These are phyloP conservation scores for Acer yangbiense DNA, from an alignment of 345 rosid species.

Conservation along the genomic window DNA sequence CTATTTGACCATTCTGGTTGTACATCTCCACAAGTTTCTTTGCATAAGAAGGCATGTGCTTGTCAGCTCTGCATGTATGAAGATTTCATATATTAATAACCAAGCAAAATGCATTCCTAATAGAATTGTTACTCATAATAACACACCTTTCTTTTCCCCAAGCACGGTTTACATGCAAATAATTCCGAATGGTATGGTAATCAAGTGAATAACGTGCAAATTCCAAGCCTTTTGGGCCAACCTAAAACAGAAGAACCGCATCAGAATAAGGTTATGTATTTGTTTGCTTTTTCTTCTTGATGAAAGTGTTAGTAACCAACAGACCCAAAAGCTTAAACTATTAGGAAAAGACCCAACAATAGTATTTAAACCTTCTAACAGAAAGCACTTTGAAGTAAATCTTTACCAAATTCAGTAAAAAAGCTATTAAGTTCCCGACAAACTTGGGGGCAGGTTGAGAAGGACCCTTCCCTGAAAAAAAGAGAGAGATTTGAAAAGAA, in stretches of 20 bases:
- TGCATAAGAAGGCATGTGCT: slow-evolving; percentile 81
- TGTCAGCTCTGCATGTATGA: slow-evolving; percentile 59
- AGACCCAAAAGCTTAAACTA: no score
- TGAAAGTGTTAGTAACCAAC: not conserved
- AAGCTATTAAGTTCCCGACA: slow-evolving; percentile 79
- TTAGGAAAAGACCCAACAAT: no score
- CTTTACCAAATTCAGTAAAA: slow-evolving; percentile 73
- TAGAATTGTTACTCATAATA: not conserved
- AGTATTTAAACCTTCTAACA: no score
- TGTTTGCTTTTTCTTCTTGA: slow-evolving; percentile 1
- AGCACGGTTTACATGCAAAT: slow-evolving; percentile 65
- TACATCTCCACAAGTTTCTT: slow-evolving; percentile 79
- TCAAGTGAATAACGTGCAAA: slow-evolving; percentile 95
- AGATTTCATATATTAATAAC: slow-evolving; percentile 14
- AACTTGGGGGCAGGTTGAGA: slow-evolving; percentile 83
- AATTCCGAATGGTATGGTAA: slow-evolving; percentile 96
- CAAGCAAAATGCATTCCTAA: not conserved
- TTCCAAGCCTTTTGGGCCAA: slow-evolving; percentile 96
- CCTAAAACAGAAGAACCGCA: slow-evolving; percentile 39
- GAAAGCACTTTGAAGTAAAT: slow-evolving; percentile 1
- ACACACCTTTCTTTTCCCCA: slow-evolving; percentile 88
- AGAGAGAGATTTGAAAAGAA: slow-evolving; percentile 4
- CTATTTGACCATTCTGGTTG: slow-evolving; percentile 75
- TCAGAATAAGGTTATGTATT: slow-evolving; percentile 5
- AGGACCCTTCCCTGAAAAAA: slow-evolving; percentile 79